Percentiles rank a stretch among this genome's conserved stretches.
Conservation (phyloP, 75 land plant species). For the Selaginella tamariscina region DNA sequence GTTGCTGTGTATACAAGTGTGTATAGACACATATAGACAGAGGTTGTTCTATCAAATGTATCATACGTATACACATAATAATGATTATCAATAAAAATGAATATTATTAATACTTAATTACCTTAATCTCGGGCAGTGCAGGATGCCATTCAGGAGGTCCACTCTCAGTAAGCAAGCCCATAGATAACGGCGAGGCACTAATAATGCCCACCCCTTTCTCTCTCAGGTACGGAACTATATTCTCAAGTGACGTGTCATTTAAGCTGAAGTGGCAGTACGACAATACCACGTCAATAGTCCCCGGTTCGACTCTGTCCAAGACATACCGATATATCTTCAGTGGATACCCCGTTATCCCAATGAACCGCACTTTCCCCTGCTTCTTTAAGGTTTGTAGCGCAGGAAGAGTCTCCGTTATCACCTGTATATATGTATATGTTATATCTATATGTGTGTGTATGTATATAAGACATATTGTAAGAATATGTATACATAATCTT, state of each 20-base stretch:
- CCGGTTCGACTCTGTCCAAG: constrained; percentile 72
- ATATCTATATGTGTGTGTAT: too few species aligned
- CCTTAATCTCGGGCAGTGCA: constrained; percentile 80
- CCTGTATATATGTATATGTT: too few species aligned
- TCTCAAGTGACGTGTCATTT: constrained; percentile 70
- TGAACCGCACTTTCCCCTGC: constrained; percentile 67
- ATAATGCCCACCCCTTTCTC: constrained; percentile 90
- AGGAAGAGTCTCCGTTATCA: constrained; percentile 84
- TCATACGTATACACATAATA: too few species aligned
- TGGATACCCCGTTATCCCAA: constrained; percentile 95
- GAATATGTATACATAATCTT: background rate
- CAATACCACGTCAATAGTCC: constrained; percentile 79
- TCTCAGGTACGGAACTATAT: constrained; percentile 81
- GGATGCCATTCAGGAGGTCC: constrained; percentile 98
- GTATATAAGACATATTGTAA: background rate
- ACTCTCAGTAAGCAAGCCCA: constrained; percentile 84
- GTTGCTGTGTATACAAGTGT: too few species aligned
- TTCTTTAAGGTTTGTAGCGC: constrained; percentile 78
- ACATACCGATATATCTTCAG: constrained; percentile 66
- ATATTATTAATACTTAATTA: too few species aligned
- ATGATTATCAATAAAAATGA: too few species aligned
- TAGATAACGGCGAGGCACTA: constrained; percentile 86
- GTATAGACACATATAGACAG: too few species aligned
- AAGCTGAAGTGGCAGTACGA: constrained; percentile 89
- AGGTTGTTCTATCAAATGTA: too few species aligned